Evolutionary conservation across 1,284 basidiomycete genomes (phyloP).

Genomic region (Exobasidium rhododendri): DNA sequence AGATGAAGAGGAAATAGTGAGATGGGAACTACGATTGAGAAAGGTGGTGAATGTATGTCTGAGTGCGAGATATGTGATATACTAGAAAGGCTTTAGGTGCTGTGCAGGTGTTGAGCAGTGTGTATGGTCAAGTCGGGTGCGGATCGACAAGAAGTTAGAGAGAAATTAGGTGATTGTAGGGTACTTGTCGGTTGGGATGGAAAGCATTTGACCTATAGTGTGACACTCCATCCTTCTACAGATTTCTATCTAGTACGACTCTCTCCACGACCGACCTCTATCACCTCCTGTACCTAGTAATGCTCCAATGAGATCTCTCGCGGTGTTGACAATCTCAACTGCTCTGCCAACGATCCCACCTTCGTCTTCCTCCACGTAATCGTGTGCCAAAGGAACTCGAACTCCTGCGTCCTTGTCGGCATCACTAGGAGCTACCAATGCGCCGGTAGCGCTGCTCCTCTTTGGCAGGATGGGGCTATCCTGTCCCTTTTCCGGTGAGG

Average conservation of each 20-base stretch:
- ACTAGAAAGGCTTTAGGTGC: too few relatives aligned
- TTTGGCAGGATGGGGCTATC: slow-evolving; percentile 34
- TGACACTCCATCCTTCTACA: too few relatives aligned
- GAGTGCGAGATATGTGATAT: too few relatives aligned
- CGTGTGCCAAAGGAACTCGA: slow-evolving; percentile 47
- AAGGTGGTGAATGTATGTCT: too few relatives aligned
- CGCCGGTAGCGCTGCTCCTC: slow-evolving; percentile 43
- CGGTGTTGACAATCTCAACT: slow-evolving; percentile 53
- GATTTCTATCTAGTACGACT: background rate
- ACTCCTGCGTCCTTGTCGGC: slow-evolving; percentile 26
- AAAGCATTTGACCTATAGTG: too few relatives aligned
- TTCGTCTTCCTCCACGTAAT: slow-evolving; percentile 53
- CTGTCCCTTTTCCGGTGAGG: slow-evolving; percentile 22
- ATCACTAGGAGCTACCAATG: slow-evolving; percentile 43
- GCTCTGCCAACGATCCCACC: slow-evolving; percentile 49
- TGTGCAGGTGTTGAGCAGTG: too few relatives aligned
- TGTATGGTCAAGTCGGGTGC: too few relatives aligned
- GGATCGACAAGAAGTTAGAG: too few relatives aligned
- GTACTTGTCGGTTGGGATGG: background rate
- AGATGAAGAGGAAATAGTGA: too few relatives aligned
- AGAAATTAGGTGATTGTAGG: background rate
- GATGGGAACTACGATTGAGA: too few relatives aligned
- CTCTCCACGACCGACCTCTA: slow-evolving; percentile 13
- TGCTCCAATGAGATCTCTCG: slow-evolving; percentile 48
- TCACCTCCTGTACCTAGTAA: slow-evolving; percentile 21